These are phyloP conservation scores for Apiotrichum siamense DNA, from an alignment of 1,284 basidiomycete species.

Conservation along the genomic window DNA sequence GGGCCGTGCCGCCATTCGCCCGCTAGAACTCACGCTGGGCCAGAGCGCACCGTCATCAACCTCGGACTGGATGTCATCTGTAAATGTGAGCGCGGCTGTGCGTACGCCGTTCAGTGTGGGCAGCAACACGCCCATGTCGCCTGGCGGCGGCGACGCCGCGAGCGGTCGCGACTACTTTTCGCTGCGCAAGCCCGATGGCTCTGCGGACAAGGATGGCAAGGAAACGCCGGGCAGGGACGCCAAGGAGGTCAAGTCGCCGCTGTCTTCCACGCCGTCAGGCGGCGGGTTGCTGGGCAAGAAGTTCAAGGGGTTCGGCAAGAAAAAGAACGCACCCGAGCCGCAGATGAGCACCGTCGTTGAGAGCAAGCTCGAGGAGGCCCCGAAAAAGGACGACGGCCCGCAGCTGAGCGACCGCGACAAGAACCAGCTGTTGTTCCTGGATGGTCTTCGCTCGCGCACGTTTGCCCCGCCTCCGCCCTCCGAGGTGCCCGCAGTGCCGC, in stretches of 20 bases:
- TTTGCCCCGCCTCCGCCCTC: slow-evolving; percentile 63
- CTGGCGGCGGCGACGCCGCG: background rate
- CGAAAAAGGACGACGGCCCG: slow-evolving; percentile 14
- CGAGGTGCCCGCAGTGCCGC: slow-evolving; percentile 65
- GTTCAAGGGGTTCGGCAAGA: slow-evolving; percentile 65
- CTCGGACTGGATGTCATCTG: background rate
- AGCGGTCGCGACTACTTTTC: slow-evolving; percentile 40
- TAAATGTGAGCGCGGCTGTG: slow-evolving; percentile 21
- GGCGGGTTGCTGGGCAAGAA: slow-evolving; percentile 34
- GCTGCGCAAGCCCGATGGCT: slow-evolving; percentile 14
- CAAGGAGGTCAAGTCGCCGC: background rate
- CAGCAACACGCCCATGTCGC: background rate
- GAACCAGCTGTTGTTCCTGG: slow-evolving; percentile 51
- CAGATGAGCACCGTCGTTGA: slow-evolving; percentile 39
- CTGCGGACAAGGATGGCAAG: slow-evolving; percentile 8
- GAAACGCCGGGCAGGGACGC: too few species aligned
- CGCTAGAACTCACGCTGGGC: slow-evolving; percentile 28
- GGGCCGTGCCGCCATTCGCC: slow-evolving; percentile 51
- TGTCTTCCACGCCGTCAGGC: background rate
- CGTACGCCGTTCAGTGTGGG: slow-evolving; percentile 15
- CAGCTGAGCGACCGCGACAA: slow-evolving; percentile 39
- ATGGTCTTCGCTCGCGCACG: slow-evolving; percentile 61
- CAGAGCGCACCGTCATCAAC: slow-evolving; percentile 22
- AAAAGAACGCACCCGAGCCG: slow-evolving; percentile 47
- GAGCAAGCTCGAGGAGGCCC: slow-evolving; percentile 17